Percentiles rank a stretch among this genome's conserved stretches.
phyloP scores from a whole-genome alignment of 176 grass and related monocot genomes.

The Rhynchospora tenuis region DNA sequence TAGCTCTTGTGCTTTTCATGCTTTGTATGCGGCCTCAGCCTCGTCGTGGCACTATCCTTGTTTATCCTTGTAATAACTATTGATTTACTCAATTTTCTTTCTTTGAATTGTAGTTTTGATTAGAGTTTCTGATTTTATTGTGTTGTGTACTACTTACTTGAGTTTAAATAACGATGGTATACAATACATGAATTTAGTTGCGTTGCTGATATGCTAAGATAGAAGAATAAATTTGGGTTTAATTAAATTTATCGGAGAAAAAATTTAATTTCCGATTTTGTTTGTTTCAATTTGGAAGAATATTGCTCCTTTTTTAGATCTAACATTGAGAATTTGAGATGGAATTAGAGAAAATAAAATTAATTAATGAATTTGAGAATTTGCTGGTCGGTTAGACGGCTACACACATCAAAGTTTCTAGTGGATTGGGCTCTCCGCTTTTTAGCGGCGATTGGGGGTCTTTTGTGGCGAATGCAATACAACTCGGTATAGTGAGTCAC shows the following conservation, averaged over 20 bases:
- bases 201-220: no score
- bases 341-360: neutral
- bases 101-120: neutral
- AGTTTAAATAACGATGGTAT: neutral
- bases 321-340: conserved; percentile 62
- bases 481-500: neutral
- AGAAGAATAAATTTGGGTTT: neutral
- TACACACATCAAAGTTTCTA: neutral
- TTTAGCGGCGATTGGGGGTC: neutral
- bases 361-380: neutral
- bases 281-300: neutral
- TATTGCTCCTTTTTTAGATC: conserved; percentile 17
- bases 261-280: neutral
- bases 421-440: neutral
- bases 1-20: conserved; percentile 64
- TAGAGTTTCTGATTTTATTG: neutral
- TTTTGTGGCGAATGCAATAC: neutral
- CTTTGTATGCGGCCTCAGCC: conserved; percentile 48
- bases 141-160: neutral
- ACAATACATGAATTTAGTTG: no score
- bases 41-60: conserved; percentile 35
- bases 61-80: conserved; percentile 42
- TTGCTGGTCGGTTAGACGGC: neutral
- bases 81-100: neutral
- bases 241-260: neutral